Base-by-base conservation (phyloP, 179 eudicot genomes). In the Nepenthes alata region DNA sequence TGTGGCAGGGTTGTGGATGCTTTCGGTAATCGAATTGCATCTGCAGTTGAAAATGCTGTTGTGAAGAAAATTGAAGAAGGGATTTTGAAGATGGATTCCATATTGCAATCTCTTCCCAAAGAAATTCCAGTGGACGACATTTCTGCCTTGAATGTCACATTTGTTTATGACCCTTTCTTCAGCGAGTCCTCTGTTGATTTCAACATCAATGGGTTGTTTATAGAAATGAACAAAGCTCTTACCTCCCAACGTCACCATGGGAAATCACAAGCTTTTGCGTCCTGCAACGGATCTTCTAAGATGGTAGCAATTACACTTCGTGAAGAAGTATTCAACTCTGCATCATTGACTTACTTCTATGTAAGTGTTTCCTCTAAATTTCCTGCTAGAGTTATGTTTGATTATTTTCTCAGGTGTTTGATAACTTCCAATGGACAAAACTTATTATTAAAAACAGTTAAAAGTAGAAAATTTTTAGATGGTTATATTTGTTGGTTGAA, bases 11-110 rank as follows among this genome's bases (percentile, higher is more conserved):
- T 89, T 55, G 70, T 93, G 37, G 84, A 93, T 78, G 98, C 98
- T 65, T 93, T 89, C 66, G 74, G 76, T 69, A 74, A 58, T 41
- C 79, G 83, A 80, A 89, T 93, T 64, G 73, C 71, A 69, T 80
- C 93, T 62, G 85, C 95, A 2, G 94, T 93, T 58, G 88, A 85
- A 76, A 71, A 72, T 58, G 90, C 94, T 66, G 76, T 93, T 61
- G 58, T 78, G 4, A 78, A 87, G 77, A 80, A 82, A 67, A 67
- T 93, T 15, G 74, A 58, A 64, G 72, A 68, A 48, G 93, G 84
- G 70, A 64, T 83, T 64, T 66, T 65, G 35, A 78, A 85, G 67
- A 84, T 93, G 13, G 93, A 78, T 76, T 71, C 85, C 12, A 58
- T 80, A 47, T 69, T 93, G 70, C 81, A 76, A 62, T 77, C 80